These are phyloP conservation scores for Crithidia expoeki DNA, from an alignment of 208 protist genomes.

Conservation along the genomic window DNA sequence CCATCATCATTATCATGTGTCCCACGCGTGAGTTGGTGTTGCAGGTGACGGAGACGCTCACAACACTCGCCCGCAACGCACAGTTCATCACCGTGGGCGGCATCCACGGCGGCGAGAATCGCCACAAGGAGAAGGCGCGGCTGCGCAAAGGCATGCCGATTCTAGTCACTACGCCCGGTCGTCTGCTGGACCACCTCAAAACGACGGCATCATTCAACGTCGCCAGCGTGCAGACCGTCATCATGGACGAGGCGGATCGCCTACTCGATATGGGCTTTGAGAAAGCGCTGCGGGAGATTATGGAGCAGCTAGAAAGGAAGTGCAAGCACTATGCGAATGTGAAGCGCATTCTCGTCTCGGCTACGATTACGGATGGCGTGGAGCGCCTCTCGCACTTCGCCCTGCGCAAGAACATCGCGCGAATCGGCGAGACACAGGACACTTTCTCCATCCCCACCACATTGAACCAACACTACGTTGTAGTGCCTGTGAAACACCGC, in stretches of 20 bases:
- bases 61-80: constrained; percentile 73
- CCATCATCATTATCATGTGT: constrained; percentile 83
- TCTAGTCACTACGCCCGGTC: constrained; percentile 85
- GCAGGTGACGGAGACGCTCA: constrained; percentile 79
- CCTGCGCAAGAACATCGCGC: constrained; percentile 66
- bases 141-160: constrained; percentile 85
- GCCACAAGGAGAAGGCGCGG: constrained; percentile 88
- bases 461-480: constrained; percentile 79
- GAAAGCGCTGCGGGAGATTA: constrained; percentile 96
- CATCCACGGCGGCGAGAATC: constrained; percentile 80
- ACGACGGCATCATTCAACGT: constrained; percentile 73
- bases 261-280: constrained; percentile 99
- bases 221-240: constrained; percentile 81
- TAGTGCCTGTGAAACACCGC: constrained; percentile 76
- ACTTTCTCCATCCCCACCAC: constrained; percentile 77
- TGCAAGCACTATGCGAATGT: constrained; percentile 90
- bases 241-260: constrained; percentile 98
- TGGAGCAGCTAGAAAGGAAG: constrained; percentile 83
- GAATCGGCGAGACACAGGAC: constrained; percentile 72
- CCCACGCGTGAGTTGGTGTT: constrained; percentile 89
- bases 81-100: constrained; percentile 87
- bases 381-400: constrained; percentile 89
- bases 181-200: constrained; percentile 90
- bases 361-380: constrained; percentile 93
- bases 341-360: constrained; percentile 97